Evolutionary conservation across 495 filamentous ascomycete genomes (phyloP).

Genomic region (Talaromyces liani): DNA sequence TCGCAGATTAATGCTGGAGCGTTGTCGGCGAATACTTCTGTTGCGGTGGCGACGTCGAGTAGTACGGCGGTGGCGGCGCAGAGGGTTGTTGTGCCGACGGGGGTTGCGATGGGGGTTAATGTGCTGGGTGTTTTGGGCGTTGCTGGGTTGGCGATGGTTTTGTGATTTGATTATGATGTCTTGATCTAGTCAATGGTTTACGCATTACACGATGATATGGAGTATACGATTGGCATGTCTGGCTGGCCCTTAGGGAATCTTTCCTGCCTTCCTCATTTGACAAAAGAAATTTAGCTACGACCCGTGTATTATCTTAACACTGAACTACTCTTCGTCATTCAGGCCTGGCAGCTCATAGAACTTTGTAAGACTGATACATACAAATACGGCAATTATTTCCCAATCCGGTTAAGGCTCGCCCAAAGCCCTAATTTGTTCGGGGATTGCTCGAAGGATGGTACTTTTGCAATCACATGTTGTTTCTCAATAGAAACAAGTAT

Average conservation of each 20-base stretch:
- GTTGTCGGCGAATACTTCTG: slow-evolving; percentile 17
- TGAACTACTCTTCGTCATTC: too few species aligned
- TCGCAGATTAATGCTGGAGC: slow-evolving; percentile 22
- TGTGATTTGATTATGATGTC: slow-evolving; percentile 10
- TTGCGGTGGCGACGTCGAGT: slow-evolving; percentile 7
- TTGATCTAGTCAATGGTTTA: not conserved
- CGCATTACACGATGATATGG: slow-evolving; percentile 1
- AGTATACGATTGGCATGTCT: not conserved
- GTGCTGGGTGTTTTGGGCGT: slow-evolving; percentile 20
- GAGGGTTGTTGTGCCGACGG: slow-evolving; percentile 10
- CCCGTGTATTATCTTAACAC: too few species aligned
- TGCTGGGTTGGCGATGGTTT: slow-evolving; percentile 19
- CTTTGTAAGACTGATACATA: not conserved
- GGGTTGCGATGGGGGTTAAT: slow-evolving; percentile 15
- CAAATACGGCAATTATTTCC: not conserved
- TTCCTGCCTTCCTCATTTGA: not conserved
- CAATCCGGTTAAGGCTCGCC: not conserved
- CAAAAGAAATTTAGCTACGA: too few species aligned
- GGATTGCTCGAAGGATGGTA: not conserved
- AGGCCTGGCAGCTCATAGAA: not conserved
- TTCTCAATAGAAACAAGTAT: not conserved
- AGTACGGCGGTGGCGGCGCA: slow-evolving; percentile 11
- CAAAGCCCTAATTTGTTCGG: not conserved
- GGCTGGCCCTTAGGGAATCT: not conserved
- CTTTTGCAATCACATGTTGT: not conserved